Conservation (phyloP, 2,329 filamentous ascomycete species). For the Epichloe uncinata region DNA sequence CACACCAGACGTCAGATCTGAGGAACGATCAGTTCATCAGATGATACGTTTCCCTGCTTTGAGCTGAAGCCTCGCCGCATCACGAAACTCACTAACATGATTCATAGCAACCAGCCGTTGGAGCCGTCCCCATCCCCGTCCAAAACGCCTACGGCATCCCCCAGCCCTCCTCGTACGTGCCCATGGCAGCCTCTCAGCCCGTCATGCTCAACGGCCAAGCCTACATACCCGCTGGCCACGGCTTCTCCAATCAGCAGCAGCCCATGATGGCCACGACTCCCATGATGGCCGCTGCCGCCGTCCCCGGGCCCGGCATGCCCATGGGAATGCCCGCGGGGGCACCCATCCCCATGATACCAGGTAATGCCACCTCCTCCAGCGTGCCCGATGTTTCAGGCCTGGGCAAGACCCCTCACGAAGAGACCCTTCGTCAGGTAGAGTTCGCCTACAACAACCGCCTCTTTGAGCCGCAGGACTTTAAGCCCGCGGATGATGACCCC, state of each 20-base stretch:
- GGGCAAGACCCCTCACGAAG: conserved; percentile 36
- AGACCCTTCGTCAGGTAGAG: conserved; percentile 32
- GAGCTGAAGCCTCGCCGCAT: too few relatives aligned
- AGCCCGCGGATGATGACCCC: conserved; percentile 45
- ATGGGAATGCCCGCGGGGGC: conserved; percentile 8
- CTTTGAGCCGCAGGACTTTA: conserved; percentile 47
- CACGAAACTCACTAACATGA: conserved; percentile 6
- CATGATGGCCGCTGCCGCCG: conserved; percentile 14
- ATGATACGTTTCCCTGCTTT: too few relatives aligned
- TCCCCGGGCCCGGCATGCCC: conserved; percentile 4
- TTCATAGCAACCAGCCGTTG: conserved; percentile 19
- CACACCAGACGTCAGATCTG: not conserved
- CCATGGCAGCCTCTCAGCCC: conserved; percentile 14
- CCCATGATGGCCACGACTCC: conserved; percentile 16
- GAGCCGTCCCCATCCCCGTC: conserved; percentile 15
- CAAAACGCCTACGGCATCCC: conserved; percentile 19
- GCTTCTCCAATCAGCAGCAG: conserved; percentile 13
- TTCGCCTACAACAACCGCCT: conserved; percentile 36
- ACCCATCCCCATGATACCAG: conserved; percentile 24
- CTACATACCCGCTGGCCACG: conserved; percentile 10
- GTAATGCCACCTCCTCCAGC: conserved; percentile 17
- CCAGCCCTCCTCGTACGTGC: conserved; percentile 13
- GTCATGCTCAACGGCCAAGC: conserved; percentile 20
- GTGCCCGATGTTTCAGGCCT: conserved; percentile 38
- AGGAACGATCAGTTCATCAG: not conserved